These are phyloP conservation scores for Huntiella abstrusa DNA, from an alignment of 2,329 filamentous ascomycete genomes.

Conservation along the genomic window DNA sequence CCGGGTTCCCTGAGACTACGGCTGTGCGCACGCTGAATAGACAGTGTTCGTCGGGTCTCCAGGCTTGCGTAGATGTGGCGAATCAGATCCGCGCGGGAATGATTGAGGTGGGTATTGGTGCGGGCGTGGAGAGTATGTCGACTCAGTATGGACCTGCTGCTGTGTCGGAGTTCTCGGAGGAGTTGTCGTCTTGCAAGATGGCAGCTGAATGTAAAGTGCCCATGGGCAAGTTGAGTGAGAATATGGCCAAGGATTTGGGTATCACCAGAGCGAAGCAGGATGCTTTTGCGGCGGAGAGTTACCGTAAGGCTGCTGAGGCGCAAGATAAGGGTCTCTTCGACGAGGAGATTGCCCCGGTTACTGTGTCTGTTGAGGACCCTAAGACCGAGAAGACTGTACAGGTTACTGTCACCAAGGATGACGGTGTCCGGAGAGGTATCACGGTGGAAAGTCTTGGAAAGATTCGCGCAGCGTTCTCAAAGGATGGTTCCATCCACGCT, in stretches of 20 bases:
- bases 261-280: conserved; percentile 62
- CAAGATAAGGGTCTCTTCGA: conserved; percentile 82
- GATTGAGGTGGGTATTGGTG: conserved; percentile 88
- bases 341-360: conserved; percentile 75
- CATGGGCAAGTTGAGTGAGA: conserved; percentile 84
- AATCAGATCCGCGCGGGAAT: conserved; percentile 81
- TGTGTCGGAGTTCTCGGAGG: conserved; percentile 81
- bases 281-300: conserved; percentile 81
- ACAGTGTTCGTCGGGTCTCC: conserved; percentile 83
- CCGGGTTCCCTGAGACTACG: conserved; percentile 70
- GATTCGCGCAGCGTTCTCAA: conserved; percentile 77
- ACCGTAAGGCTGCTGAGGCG: conserved; percentile 73
- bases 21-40: conserved; percentile 82
- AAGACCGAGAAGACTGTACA: conserved; percentile 75
- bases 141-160: conserved; percentile 76
- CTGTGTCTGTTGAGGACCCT: conserved; percentile 72
- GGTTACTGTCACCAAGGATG: conserved; percentile 68
- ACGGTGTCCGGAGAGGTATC: conserved; percentile 70
- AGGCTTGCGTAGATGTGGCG: conserved; percentile 84
- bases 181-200: conserved; percentile 63
- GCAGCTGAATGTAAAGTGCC: conserved; percentile 92
- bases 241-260: conserved; percentile 76
- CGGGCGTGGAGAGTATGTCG: conserved; percentile 93
- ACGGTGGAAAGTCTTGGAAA: conserved; percentile 78
- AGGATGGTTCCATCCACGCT: conserved; percentile 85